Base-by-base conservation (phyloP, 257 asterid genomes). In the Plectranthus barbatus region DNA sequence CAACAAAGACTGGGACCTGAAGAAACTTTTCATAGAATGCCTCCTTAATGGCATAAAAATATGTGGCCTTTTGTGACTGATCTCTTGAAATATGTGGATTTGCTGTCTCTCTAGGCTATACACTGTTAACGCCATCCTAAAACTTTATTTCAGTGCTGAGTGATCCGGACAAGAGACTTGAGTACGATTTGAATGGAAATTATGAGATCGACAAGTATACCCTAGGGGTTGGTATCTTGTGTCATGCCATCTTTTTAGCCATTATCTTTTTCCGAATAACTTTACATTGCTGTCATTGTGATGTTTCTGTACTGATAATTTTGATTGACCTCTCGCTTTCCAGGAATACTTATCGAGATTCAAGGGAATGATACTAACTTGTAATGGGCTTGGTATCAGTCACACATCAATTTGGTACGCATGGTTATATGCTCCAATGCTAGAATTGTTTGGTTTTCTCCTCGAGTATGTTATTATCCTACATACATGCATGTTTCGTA, bases 261-360 rank as follows among this genome's bases (percentile, higher is more conserved):
- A 33, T 42, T 34, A n/a, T 40, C 34, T 58, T 26, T n/a, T 29
- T 62, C 50, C 46, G 18, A 18, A 45, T 17, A 23, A 51, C 10
- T 41, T 61, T 59, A 46, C 33, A 52, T 21, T 67, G 59, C 60
- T 65, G 68, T 66, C 34, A 42, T 54, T 13, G 49, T 76, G 71
- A 20, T 12, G 41, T 39, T 63, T 60, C 36, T 36, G 29, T 48
- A 72, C 60, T 74, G 40, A 58, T 57, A 39, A 36, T 63, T 37
- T 67, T 39, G 26, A 31, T 65, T 67, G 48, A 42, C 46, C 52
- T 44, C 29, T 49, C 52, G 42, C 7, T 7, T 66, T 56, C 41
- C 74, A 82, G 88, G 92, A 84, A 66, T 84, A 84, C 67, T 74
- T 84, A 48, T 72, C 92, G 54, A 82, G 84, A 84, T 84, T 84